phyloP scores from a whole-genome alignment of 768 basidiomycete species.

The Serendipita vermifera region DNA sequence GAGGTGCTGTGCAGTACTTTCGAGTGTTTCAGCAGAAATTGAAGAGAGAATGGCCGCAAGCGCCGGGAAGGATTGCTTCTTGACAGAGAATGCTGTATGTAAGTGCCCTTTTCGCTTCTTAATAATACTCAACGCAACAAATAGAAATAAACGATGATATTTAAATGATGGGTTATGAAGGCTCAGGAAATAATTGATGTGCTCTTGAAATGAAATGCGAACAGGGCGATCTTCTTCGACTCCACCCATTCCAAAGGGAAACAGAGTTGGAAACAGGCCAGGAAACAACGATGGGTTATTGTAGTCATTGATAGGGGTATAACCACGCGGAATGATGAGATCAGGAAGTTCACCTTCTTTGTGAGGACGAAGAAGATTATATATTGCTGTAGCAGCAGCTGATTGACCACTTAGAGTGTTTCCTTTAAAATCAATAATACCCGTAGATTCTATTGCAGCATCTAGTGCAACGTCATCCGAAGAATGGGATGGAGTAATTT shows the following conservation, averaged over 20 bases:
- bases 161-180: conserved; percentile 17
- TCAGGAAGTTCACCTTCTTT: conserved; percentile 15
- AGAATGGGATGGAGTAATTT: background rate
- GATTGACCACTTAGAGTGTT: conserved; percentile 17
- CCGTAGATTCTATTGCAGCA: conserved; percentile 22
- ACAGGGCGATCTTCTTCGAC: conserved; percentile 19
- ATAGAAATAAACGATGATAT: conserved; percentile 21
- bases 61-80: conserved; percentile 2
- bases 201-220: conserved; percentile 17
- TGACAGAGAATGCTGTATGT: conserved; percentile 19
- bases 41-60: conserved; percentile 10
- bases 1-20: conserved; percentile 12
- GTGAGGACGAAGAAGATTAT: conserved; percentile 18
- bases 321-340: conserved; percentile 18
- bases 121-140: conserved; percentile 21
- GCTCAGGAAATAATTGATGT: conserved; percentile 20
- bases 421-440: conserved; percentile 23
- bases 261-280: conserved; percentile 24
- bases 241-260: conserved; percentile 24
- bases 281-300: conserved; percentile 24
- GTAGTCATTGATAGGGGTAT: conserved; percentile 22
- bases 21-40: conserved; percentile 8
- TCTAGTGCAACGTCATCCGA: too few species aligned
- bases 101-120: conserved; percentile 20
- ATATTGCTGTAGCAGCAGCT: conserved; percentile 21